Evolutionary conservation across 306 rosid species (phyloP).

Genomic region (Trifolium repens): DNA sequence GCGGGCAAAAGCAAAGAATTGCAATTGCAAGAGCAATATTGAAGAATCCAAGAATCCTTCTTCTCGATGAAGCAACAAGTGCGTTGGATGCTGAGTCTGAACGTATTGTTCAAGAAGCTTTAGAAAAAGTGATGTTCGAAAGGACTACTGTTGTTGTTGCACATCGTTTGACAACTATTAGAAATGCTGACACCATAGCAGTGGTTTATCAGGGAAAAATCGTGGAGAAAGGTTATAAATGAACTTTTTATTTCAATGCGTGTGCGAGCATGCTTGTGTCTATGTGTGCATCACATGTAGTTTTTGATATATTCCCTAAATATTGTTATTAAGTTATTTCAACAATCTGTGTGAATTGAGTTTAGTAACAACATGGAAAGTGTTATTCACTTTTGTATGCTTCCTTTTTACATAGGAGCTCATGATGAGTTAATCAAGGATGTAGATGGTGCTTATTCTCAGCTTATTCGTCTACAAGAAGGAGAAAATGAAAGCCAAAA

Average conservation of each 20-base stretch:
- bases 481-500: slow-evolving; percentile 41
- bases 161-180: slow-evolving; percentile 86
- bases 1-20: slow-evolving; percentile 96
- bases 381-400: slow-evolving; percentile 21
- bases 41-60: slow-evolving; percentile 86
- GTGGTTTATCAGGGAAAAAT: slow-evolving; percentile 89
- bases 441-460: slow-evolving; percentile 79
- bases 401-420: slow-evolving; percentile 58
- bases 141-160: slow-evolving; percentile 89
- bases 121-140: slow-evolving; percentile 64
- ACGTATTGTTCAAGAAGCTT: slow-evolving; percentile 87
- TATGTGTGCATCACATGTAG: background rate
- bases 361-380: slow-evolving; percentile 16
- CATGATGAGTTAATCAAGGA: slow-evolving; percentile 66
- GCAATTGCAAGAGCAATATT: slow-evolving; percentile 94
- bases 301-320: background rate
- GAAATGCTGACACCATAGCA: slow-evolving; percentile 80
- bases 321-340: background rate
- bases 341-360: background rate
- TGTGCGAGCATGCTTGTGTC: too few species aligned
- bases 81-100: slow-evolving; percentile 93
- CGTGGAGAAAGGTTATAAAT: slow-evolving; percentile 67
- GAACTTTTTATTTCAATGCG: background rate
- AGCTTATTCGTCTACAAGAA: slow-evolving; percentile 78
- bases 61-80: slow-evolving; percentile 96